phyloP scores from a whole-genome alignment of 306 rosid genomes.

The Senna tora region DNA sequence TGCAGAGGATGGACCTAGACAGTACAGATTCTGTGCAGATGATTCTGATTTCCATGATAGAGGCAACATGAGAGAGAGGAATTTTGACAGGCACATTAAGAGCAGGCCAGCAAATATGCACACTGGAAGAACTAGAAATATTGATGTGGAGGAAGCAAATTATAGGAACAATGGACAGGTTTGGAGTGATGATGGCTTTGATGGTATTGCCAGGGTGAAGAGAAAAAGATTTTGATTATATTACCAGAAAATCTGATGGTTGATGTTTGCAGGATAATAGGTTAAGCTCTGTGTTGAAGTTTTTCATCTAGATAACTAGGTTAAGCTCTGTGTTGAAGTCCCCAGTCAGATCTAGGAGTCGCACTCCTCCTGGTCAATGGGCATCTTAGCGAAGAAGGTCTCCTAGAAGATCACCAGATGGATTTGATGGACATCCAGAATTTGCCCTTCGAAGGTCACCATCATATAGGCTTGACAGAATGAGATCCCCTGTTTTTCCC shows the following conservation, averaged over 20 bases:
- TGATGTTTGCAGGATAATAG: constrained; percentile 10
- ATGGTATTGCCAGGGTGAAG: constrained; percentile 43
- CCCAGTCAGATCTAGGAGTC: constrained; percentile 77
- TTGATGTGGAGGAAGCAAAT: constrained; percentile 55
- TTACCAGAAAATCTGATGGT: not conserved
- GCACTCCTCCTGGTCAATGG: constrained; percentile 80
- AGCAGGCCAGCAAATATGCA: constrained; percentile 52
- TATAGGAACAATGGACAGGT: constrained; percentile 49
- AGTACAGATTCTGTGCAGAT: constrained; percentile 51
- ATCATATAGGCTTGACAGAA: constrained; percentile 66
- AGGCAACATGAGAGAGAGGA: constrained; percentile 56
- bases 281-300: constrained; percentile 27
- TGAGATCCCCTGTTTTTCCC: constrained; percentile 81
- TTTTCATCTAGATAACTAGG: constrained; percentile 38
- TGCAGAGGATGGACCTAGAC: constrained; percentile 52
- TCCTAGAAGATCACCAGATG: constrained; percentile 83
- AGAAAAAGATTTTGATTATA: constrained; percentile 56
- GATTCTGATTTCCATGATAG: constrained; percentile 59
- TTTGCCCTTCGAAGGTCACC: constrained; percentile 68
- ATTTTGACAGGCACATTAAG: constrained; percentile 59
- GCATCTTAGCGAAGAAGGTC: constrained; percentile 80
- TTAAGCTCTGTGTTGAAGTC: too few relatives aligned
- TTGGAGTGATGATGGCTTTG: constrained; percentile 56
- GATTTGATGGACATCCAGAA: constrained; percentile 75
- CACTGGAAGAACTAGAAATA: constrained; percentile 52